These are phyloP conservation scores for Scheffersomyces amazonensis DNA, from an alignment of 805 yeast genomes.

Conservation along the genomic window DNA sequence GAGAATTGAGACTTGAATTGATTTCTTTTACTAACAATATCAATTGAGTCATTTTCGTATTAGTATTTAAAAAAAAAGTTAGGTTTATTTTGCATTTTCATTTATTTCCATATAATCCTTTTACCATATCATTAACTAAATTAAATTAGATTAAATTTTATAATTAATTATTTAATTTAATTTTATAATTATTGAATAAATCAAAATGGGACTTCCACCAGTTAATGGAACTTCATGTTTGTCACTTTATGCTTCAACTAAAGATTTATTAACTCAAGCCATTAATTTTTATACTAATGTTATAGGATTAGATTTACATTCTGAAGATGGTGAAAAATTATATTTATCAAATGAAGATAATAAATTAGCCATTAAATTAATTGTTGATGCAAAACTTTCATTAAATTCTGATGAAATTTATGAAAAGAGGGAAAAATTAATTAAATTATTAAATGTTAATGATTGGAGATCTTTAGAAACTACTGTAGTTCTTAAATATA, in stretches of 20 bases:
- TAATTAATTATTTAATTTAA: too few species aligned
- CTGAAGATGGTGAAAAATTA: constrained; percentile 12
- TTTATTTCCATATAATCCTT: too few species aligned
- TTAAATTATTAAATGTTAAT: constrained; percentile 14
- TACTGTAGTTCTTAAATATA: constrained; percentile 45
- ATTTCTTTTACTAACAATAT: too few species aligned
- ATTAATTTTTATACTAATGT: constrained; percentile 55
- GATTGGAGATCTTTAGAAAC: constrained; percentile 53
- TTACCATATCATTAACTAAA: too few species aligned
- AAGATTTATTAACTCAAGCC: constrained; percentile 42
- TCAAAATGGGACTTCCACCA: constrained; percentile 31
- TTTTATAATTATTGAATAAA: too few species aligned
- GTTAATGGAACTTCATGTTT: constrained; percentile 58
- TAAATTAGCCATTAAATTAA: constrained; percentile 18
- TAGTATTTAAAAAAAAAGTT: too few species aligned
- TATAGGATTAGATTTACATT: constrained; percentile 26
- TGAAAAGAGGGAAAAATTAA: constrained; percentile 9
- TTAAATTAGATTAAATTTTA: too few species aligned
- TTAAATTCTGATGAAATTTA: constrained; percentile 16
- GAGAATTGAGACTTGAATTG: too few species aligned
- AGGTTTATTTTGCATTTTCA: too few species aligned
- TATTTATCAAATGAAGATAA: constrained; percentile 21
- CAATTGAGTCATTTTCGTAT: too few species aligned
- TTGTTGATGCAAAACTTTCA: constrained; percentile 12
- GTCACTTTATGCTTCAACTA: constrained; percentile 50